These are phyloP conservation scores for Aphanomyces euteiches DNA, from an alignment of 352 stramenopile genomes.

Conservation along the genomic window DNA sequence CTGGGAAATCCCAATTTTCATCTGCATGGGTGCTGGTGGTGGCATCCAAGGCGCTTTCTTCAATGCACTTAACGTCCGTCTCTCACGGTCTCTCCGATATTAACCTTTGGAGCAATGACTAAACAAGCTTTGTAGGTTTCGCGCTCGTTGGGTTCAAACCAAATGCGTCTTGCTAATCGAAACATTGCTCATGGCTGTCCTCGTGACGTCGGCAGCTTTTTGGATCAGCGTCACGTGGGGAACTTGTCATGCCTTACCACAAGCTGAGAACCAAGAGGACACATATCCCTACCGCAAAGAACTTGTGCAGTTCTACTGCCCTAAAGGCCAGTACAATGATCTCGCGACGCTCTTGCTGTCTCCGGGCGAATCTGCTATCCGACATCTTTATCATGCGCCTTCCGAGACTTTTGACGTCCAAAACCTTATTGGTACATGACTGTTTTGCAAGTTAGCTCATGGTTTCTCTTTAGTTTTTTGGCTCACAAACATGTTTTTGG, in stretches of 20 bases:
- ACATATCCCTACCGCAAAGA: conserved; percentile 82
- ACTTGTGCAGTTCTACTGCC: conserved; percentile 94
- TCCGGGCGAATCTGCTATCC: conserved; percentile 90
- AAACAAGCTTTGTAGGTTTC: conserved; percentile 32
- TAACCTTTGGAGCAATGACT: too few species aligned
- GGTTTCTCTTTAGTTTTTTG: conserved; percentile 46
- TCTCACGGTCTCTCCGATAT: conserved; percentile 30
- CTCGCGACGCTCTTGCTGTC: conserved; percentile 94
- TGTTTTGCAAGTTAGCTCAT: background rate
- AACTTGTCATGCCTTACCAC: conserved; percentile 56
- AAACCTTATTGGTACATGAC: conserved; percentile 44
- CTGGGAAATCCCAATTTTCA: conserved; percentile 82
- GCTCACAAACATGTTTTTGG: conserved; percentile 64
- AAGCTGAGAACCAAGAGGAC: conserved; percentile 39
- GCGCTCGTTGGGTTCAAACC: conserved; percentile 57
- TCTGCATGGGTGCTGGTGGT: conserved; percentile 80
- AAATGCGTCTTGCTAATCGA: conserved; percentile 54
- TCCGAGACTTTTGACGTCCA: conserved; percentile 68
- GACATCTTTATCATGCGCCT: conserved; percentile 93
- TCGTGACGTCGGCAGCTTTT: conserved; percentile 65
- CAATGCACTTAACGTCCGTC: conserved; percentile 58
- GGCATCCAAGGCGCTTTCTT: conserved; percentile 83
- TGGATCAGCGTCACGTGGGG: conserved; percentile 57
- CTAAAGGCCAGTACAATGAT: conserved; percentile 95
- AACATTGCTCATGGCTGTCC: conserved; percentile 50